Evolutionary conservation across 1,284 basidiomycete species (phyloP).

Genomic region (Boletus sp.): DNA sequence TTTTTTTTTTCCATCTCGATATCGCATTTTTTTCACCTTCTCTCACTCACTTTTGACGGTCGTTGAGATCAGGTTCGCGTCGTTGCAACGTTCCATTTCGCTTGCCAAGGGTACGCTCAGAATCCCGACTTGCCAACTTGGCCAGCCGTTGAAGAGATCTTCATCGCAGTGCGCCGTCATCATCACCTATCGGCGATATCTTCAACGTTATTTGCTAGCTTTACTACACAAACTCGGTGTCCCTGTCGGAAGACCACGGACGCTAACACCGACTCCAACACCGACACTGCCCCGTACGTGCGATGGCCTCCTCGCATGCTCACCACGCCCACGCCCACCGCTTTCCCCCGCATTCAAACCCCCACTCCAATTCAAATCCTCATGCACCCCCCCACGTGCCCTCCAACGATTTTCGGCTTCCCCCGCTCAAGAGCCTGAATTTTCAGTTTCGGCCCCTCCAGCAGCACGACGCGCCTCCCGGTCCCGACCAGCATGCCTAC

Average conservation of each 20-base stretch:
- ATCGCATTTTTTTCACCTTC: slow-evolving; percentile 1
- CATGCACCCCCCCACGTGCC: slow-evolving; percentile 38
- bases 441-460: slow-evolving; percentile 44
- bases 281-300: slow-evolving; percentile 4
- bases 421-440: slow-evolving; percentile 66
- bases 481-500: slow-evolving; percentile 24
- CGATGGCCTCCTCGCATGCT: slow-evolving; percentile 32
- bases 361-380: slow-evolving; percentile 34
- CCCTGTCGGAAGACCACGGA: slow-evolving; percentile 11
- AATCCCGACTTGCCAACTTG: slow-evolving; percentile 4
- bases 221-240: slow-evolving; percentile 5
- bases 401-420: slow-evolving; percentile 52
- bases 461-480: slow-evolving; percentile 21
- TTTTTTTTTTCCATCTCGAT: slow-evolving; percentile 1
- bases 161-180: slow-evolving; percentile 15
- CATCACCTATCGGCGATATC: slow-evolving; percentile 20
- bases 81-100: slow-evolving; percentile 23
- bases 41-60: background rate
- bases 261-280: slow-evolving; percentile 1
- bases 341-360: slow-evolving; percentile 36
- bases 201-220: slow-evolving; percentile 17
- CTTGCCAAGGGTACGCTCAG: slow-evolving; percentile 25
- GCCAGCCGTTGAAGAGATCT: slow-evolving; percentile 13
- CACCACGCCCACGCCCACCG: slow-evolving; percentile 33
- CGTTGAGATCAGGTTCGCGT: slow-evolving; percentile 10